Base-by-base conservation (phyloP, 2,329 filamentous ascomycete genomes). In the Aquanectria penicillioides region DNA sequence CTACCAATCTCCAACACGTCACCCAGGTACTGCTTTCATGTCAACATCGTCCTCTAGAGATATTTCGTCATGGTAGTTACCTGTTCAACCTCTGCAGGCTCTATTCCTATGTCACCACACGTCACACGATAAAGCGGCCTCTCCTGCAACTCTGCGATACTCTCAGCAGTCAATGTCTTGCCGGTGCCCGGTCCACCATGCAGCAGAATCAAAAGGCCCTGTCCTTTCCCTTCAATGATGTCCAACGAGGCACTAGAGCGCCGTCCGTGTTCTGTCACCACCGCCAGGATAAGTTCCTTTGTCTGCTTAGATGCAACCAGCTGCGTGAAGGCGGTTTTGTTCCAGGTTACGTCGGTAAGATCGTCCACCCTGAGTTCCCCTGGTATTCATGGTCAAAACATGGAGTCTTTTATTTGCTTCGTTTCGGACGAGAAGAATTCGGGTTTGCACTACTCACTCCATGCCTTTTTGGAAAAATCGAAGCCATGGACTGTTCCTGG, bases 41-140 rank as follows among this genome's bases (percentile, higher is more conserved):
- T 61, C 15, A 58, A 49, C 12, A 33, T 2, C 13, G 20, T 7
- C 3, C 8, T 15, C 4, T 2, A 6, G 2, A 3, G 11, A 3
- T 2, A 1, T 13, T 1, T 18, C 2, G 23, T 29, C 11, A 22
- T 2, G 8, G n/a, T 0, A 40, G 5, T 44, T 29, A 55, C 55
- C 55, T 33, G 40, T 15, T 65, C 62, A 10, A 65, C 62, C 0
- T 66, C 56, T 13, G 13, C 36, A 6, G 63, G 63, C 3, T 65
- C 62, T 1, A 46, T 65, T 3, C 63, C 63, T n/a, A 65, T 65
- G 37, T 65, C 62, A 25, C 62, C 63, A 1, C 63, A 65, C 0
- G 63, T 63, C 25, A 65, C 62, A 6, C 62, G 49, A 18, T 65
- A 65, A 2, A 65, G 13, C 4, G 62, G 62, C 11, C 53, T 62